A percentile compares a stretch with the other conserved stretches of the same genome.
Evolutionary conservation across 2,329 filamentous ascomycete species (phyloP).

Genomic region (Aspergillus caelatus): DNA sequence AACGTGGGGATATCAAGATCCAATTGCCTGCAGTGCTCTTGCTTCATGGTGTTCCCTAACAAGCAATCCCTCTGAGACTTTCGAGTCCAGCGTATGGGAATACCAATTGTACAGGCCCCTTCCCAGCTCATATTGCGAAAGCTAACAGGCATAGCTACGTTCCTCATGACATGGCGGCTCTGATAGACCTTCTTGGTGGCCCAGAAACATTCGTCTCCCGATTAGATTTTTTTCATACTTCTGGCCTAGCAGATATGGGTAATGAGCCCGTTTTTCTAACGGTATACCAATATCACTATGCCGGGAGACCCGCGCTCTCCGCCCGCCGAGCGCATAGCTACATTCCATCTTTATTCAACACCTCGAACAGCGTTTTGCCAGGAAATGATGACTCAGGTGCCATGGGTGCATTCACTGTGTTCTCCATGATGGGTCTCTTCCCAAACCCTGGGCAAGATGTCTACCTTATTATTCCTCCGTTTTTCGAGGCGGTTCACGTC

Average conservation of each 20-base stretch:
- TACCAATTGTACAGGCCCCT: slow-evolving; percentile 53
- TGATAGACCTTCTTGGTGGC: slow-evolving; percentile 64
- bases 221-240: slow-evolving; percentile 66
- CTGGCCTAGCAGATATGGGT: slow-evolving; percentile 66
- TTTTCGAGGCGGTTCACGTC: slow-evolving; percentile 63
- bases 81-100: slow-evolving; percentile 41
- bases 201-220: slow-evolving; percentile 58
- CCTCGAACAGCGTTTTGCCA: slow-evolving; percentile 60
- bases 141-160: slow-evolving; percentile 54
- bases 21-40: slow-evolving; percentile 14
- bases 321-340: slow-evolving; percentile 61
- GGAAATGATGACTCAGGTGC: slow-evolving; percentile 72
- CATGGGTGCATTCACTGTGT: slow-evolving; percentile 68
- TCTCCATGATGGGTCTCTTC: slow-evolving; percentile 72
- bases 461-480: slow-evolving; percentile 69
- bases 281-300: slow-evolving; percentile 71
- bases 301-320: slow-evolving; percentile 59
- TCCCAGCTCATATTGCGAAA: slow-evolving; percentile 43
- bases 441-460: slow-evolving; percentile 69
- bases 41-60: slow-evolving; percentile 31
- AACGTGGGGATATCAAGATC: slow-evolving; percentile 67
- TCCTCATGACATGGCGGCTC: slow-evolving; percentile 53
- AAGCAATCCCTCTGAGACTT: slow-evolving; percentile 36
- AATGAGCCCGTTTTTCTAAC: slow-evolving; percentile 67
- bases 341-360: slow-evolving; percentile 64